Conservation (phyloP, 495 filamentous ascomycete species). For the Neurospora sp. region DNA sequence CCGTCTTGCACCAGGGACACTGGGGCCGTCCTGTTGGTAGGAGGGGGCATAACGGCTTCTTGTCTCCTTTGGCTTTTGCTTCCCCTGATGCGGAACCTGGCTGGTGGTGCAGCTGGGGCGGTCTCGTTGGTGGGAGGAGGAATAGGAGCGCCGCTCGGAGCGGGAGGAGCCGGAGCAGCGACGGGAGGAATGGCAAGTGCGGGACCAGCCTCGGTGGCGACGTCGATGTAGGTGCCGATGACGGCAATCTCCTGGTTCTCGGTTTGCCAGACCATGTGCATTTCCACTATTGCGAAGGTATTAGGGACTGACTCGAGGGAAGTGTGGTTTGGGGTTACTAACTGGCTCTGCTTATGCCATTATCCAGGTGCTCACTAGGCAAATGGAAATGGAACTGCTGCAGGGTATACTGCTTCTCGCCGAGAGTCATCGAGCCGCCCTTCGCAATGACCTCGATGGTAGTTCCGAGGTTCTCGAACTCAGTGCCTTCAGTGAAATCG, state of each 20-base stretch:
- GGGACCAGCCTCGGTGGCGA: slow-evolving; percentile 30
- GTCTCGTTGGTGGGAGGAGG: background rate
- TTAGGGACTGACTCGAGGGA: too few species aligned
- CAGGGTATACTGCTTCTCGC: slow-evolving; percentile 39
- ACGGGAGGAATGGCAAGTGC: slow-evolving; percentile 4
- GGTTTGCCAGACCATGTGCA: slow-evolving; percentile 55
- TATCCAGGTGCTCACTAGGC: slow-evolving; percentile 56
- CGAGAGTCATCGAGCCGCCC: slow-evolving; percentile 32
- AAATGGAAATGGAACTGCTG: slow-evolving; percentile 65
- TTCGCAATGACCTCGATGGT: slow-evolving; percentile 45
- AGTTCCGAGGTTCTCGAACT: slow-evolving; percentile 52
- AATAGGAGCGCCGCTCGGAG: slow-evolving; percentile 8
- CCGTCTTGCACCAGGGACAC: slow-evolving; percentile 3
- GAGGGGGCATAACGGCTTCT: background rate
- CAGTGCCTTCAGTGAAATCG: slow-evolving; percentile 28
- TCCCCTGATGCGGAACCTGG: background rate
- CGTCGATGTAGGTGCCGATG: slow-evolving; percentile 49
- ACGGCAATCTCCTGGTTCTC: slow-evolving; percentile 39
- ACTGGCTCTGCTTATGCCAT: slow-evolving; percentile 32
- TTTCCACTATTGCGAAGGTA: slow-evolving; percentile 45
- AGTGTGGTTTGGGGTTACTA: too few species aligned
- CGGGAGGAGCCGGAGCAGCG: slow-evolving; percentile 10
- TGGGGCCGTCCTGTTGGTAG: background rate
- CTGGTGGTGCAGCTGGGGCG: background rate
- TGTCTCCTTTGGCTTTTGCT: background rate